Evolutionary conservation across 106 monocot genomes (phyloP).

Genomic region (Apostasia ramifera): DNA sequence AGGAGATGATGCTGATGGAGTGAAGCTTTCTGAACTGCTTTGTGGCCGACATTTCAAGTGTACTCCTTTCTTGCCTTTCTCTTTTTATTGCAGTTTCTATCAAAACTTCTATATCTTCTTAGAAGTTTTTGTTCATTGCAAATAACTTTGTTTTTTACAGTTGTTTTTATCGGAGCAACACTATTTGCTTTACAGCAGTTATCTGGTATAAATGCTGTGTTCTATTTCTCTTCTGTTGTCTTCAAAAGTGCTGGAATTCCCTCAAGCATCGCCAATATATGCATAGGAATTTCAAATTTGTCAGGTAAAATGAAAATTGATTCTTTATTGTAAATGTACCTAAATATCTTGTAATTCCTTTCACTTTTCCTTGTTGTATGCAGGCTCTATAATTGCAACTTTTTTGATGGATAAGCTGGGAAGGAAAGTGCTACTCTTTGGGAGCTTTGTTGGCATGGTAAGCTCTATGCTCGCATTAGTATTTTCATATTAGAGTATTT

Average conservation of each 20-base stretch:
- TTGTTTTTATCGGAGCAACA: slow-evolving; percentile 94
- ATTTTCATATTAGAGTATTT: not conserved
- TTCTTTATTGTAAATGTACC: not conserved
- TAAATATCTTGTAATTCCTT: not conserved
- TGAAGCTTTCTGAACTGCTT: slow-evolving; percentile 70
- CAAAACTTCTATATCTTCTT: not conserved
- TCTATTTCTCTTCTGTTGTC: slow-evolving; percentile 91
- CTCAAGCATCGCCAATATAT: slow-evolving; percentile 68
- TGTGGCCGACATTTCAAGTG: slow-evolving; percentile 81
- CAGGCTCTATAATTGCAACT: slow-evolving; percentile 88
- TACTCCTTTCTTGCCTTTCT: slow-evolving; percentile 5
- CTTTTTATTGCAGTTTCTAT: not conserved
- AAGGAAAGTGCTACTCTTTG: slow-evolving; percentile 62
- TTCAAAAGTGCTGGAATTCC: slow-evolving; percentile 85
- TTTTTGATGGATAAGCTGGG: slow-evolving; percentile 94
- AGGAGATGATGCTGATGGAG: slow-evolving; percentile 71
- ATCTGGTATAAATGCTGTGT: slow-evolving; percentile 98
- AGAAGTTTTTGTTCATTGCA: slow-evolving; percentile 41
- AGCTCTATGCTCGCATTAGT: not conserved
- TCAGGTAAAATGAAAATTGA: slow-evolving; percentile 42
- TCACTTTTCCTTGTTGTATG: not conserved
- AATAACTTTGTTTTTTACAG: slow-evolving; percentile 54
- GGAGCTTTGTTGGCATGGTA: slow-evolving; percentile 96
- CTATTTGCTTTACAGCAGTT: slow-evolving; percentile 98
- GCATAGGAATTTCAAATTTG: slow-evolving; percentile 76